Conservation (phyloP, 345 rosid genomes). For the Psidium friedrichsthalianum region DNA sequence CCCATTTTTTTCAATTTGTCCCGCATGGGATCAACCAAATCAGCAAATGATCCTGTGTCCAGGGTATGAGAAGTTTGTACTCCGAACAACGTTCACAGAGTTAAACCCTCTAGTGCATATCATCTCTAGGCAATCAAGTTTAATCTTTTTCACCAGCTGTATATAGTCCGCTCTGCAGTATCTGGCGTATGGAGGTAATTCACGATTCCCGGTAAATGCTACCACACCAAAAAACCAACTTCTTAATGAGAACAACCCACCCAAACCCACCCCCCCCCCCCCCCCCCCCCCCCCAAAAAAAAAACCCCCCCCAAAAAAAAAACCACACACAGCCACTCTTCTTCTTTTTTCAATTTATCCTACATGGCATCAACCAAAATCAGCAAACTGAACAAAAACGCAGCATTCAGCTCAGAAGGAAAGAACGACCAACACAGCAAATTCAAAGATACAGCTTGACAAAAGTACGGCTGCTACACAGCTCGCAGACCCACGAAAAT, state of each 20-base stretch:
- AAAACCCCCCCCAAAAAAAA: no score
- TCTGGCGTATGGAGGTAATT: not conserved
- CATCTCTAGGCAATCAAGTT: not conserved
- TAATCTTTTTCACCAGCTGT: not conserved
- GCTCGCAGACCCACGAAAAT: not conserved
- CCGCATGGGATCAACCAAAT: not conserved
- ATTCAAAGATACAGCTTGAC: not conserved
- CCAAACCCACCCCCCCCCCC: not conserved
- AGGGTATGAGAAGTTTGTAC: not conserved
- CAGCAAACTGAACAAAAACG: not conserved
- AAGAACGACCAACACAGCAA: not conserved
- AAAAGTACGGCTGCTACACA: not conserved
- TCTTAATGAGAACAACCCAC: not conserved
- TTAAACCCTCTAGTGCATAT: not conserved
- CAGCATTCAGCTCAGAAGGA: not conserved
- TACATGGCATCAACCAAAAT: not conserved
- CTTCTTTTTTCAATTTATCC: not conserved
- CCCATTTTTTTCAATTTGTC: not conserved
- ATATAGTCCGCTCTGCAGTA: not conserved
- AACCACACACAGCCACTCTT: no score
- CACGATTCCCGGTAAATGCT: not conserved
- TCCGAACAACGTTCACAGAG: not conserved
- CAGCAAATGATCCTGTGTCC: not conserved
- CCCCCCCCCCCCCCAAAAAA: no score
- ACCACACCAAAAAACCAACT: not conserved